A percentile compares a stretch with the other conserved stretches of the same genome.
Evolutionary conservation across 805 yeast genomes (phyloP).

Genomic region (Barnettozyma sucrosica): DNA sequence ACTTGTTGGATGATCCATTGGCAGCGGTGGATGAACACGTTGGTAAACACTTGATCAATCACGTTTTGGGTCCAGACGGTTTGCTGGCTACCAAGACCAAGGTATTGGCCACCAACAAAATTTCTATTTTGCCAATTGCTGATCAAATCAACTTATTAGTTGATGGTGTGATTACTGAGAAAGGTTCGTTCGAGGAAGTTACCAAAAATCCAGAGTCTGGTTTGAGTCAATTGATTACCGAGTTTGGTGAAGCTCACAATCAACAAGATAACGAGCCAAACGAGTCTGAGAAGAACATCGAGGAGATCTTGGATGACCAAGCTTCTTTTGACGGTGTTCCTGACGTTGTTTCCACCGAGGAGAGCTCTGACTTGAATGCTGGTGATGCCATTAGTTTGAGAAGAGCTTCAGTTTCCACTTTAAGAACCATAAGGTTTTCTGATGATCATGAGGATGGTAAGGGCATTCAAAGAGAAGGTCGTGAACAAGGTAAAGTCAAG

Average conservation of each 20-base stretch:
- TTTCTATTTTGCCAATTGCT: constrained; percentile 75
- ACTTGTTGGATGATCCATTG: constrained; percentile 84
- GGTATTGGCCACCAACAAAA: constrained; percentile 80
- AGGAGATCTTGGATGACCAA: constrained; percentile 14
- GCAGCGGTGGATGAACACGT: constrained; percentile 98
- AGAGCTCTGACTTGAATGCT: constrained; percentile 27
- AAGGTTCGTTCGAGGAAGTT: constrained; percentile 54
- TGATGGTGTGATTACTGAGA: constrained; percentile 63
- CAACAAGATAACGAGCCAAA: constrained; percentile 22
- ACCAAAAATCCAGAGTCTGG: constrained; percentile 40
- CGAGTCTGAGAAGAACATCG: constrained; percentile 14
- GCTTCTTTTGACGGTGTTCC: constrained; percentile 2
- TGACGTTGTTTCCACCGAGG: constrained; percentile 20
- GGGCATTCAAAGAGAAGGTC: constrained; percentile 51
- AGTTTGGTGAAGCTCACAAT: constrained; percentile 42
- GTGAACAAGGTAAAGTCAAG: constrained; percentile 91
- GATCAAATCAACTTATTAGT: constrained; percentile 61
- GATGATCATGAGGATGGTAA: constrained; percentile 24
- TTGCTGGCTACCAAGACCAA: constrained; percentile 68
- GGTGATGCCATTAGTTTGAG: constrained; percentile 39
- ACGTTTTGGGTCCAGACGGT: constrained; percentile 80
- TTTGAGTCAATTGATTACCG: constrained; percentile 49
- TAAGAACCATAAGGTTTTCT: constrained; percentile 33
- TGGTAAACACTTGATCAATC: constrained; percentile 74
- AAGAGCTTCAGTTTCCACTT: constrained; percentile 57